Base-by-base conservation (phyloP, 1,284 basidiomycete species). In the Austroboletus novae-zelandiae region DNA sequence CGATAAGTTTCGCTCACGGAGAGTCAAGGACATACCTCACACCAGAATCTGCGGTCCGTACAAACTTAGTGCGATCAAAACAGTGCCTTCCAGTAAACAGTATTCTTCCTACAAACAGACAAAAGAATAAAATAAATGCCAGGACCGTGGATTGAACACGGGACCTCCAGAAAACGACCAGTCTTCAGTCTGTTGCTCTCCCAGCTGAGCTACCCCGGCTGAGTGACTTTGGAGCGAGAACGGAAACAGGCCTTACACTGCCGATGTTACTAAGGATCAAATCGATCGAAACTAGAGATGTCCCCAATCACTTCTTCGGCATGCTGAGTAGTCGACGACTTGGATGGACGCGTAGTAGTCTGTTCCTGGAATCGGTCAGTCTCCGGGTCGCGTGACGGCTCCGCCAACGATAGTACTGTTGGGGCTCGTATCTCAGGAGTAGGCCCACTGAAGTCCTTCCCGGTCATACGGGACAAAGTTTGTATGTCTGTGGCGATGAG, bases 381-480 rank as follows among this genome's bases (percentile, higher is more conserved):
- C 40, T 53, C 45, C 6, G 25, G 11, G 23, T 47, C 50, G 23
- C 30, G 42, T 32, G 44, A 54, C n/a, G 63, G 44, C n/a, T 59
- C 58, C 30, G 52, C 54, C 17, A 70, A 64, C 3, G 64, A 59
- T 42, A 70, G 47, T 5, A 60, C 57, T 8, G 67, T 69, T 0
- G 82, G 81, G 2, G 75, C 74, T 27, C 76, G 74, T 53, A 90
- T 88, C 51, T 82, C 77, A 0, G 87, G 87, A n/a, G 79, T 78
- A 18, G 87, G 87, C 1, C 87, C 87, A 45, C 86, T 85, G 59
- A 90, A 90, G 61, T 90, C 86, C 57, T 85, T 89, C 36, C 87
- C 86, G 8, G 88, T 90, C 80, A 90, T 81, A 23, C 83, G 78
- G 31, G 83, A 80, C 15, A 90, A 67, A 0, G 80, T 84, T 56